Conservation (phyloP, 2,329 filamentous ascomycete genomes). For the Paecilomyces sp. region DNA sequence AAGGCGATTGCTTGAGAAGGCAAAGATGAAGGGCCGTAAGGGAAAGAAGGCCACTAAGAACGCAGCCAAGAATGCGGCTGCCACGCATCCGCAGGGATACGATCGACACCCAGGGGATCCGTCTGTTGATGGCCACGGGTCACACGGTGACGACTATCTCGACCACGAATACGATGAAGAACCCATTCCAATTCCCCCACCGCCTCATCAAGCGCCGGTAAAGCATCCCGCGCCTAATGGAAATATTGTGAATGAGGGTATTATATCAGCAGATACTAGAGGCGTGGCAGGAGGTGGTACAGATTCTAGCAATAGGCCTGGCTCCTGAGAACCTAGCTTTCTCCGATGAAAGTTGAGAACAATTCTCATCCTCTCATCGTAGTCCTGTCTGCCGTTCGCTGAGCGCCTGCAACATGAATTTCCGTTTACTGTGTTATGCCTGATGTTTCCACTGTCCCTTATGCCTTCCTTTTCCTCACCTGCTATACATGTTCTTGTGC, state of each 20-base stretch:
- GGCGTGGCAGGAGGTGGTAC: constrained; percentile 20
- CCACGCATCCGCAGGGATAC: constrained; percentile 31
- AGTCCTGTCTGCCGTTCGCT: not conserved
- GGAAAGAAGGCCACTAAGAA: constrained; percentile 74
- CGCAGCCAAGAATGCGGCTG: constrained; percentile 40
- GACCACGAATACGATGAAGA: constrained; percentile 47
- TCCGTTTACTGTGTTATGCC: not conserved
- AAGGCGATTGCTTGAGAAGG: constrained; percentile 77
- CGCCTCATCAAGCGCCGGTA: constrained; percentile 53
- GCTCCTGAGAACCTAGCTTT: not conserved
- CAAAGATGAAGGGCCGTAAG: constrained; percentile 87
- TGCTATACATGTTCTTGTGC: not conserved
- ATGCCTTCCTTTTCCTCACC: not conserved
- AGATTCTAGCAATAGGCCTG: constrained; percentile 3
- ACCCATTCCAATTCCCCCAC: constrained; percentile 28
- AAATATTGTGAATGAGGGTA: constrained; percentile 36
- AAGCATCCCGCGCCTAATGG: constrained; percentile 59
- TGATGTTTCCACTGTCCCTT: not conserved
- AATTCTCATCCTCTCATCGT: not conserved
- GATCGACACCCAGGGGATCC: constrained; percentile 35
- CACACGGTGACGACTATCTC: constrained; percentile 44
- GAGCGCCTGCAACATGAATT: not conserved
- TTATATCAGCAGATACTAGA: constrained; percentile 13
- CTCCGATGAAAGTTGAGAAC: not conserved
- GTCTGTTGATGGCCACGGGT: constrained; percentile 30